phyloP scores from a whole-genome alignment of 768 basidiomycete genomes.

The Cystofilobasidium ferigula region DNA sequence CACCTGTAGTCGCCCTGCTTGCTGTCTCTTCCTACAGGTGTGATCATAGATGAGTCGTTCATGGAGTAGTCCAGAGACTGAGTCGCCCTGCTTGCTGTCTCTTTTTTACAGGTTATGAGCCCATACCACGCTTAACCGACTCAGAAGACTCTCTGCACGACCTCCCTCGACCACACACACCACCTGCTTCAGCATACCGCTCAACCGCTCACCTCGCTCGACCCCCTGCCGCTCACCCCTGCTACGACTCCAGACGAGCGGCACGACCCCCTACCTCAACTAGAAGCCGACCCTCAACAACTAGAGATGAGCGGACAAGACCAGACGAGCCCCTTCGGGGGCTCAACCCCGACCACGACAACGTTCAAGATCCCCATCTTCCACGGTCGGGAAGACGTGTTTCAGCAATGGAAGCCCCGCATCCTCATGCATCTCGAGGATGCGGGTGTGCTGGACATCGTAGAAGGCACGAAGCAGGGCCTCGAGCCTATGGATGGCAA shows the following conservation, averaged over 20 bases:
- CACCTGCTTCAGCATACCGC: background rate
- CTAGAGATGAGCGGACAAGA: background rate
- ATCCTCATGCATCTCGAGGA: background rate
- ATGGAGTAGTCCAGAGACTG: no score
- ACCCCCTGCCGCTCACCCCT: background rate
- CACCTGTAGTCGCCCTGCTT: no score
- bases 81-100: background rate
- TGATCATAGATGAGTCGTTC: no score
- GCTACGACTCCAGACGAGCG: background rate
- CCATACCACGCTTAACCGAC: background rate
- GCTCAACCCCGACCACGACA: background rate
- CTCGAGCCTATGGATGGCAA: no score
- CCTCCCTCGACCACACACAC: background rate
- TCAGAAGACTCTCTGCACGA: background rate
- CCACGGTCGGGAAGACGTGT: background rate
- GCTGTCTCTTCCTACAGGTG: no score
- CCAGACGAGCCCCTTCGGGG: background rate
- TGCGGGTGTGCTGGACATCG: background rate
- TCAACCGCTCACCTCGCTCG: background rate
- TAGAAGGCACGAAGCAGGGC: background rate
- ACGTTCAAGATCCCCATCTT: background rate
- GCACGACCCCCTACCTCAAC: background rate
- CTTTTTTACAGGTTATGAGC: background rate
- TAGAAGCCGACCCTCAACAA: no score
- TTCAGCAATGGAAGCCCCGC: conserved; percentile 1